Base-by-base conservation (phyloP, 306 rosid species). In the Begonia loranthoides region DNA sequence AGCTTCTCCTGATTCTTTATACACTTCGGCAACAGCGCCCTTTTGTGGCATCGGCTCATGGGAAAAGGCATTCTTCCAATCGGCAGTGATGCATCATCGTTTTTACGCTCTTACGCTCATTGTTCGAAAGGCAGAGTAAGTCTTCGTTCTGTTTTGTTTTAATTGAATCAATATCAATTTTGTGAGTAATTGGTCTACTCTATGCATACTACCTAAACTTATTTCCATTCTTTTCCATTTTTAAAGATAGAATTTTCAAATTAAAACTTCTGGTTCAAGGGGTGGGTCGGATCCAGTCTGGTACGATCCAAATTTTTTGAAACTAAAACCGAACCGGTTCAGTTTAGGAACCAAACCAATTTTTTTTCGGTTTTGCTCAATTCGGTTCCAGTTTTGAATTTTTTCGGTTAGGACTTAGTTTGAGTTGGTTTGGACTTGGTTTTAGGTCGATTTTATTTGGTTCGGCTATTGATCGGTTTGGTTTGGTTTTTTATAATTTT, bases 41-140 rank as follows among this genome's bases (percentile, higher is more conserved):
- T 90, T 58, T 63, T 90, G 57, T 90, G 99, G 99, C 79, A 78
- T 69, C 80, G 71, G 53, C 95, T 90, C 28, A 90, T 90, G 94
- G 99, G 96, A 43, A 73, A 74, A 56, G 61, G 61, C n/a, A 95
- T 86, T 74, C 86, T 90, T 54, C 54, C 72, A 16, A 73, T 78
- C 28, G 6, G 63, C 13, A 71, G 57, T 45, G 64, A 73, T 45
- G 70, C 73, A 22, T 75, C 84, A 13, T 73, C 88, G 2, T 70
- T 64, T 73, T 62, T 90, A 50, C 99, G 94, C 34, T 49, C 74
- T 56, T 90, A 90, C 60, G 99, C 93, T 21, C 99, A 86, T 74
- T 90, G 99, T 69, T 64, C 88, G 14, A 86, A 76, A 61, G 88
- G 77, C 63, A 80, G 71, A 64, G 99, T 90, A 74, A 89, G 95